A percentile compares a stretch with the other conserved stretches of the same genome.
These are phyloP conservation scores for Excoecaria cochinchinensis DNA, from an alignment of 345 rosid genomes.

Conservation along the genomic window DNA sequence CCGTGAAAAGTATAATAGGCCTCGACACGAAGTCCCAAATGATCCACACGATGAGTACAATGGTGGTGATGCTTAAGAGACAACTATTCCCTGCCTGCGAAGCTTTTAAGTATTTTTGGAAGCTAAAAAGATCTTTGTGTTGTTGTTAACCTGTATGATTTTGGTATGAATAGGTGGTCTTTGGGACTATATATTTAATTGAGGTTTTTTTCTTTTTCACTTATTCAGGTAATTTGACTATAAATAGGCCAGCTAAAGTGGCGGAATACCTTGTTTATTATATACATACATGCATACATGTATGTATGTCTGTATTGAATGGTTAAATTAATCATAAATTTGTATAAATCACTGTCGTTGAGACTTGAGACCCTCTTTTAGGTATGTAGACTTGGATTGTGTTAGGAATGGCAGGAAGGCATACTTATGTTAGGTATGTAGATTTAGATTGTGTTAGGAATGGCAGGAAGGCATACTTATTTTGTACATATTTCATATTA, in stretches of 20 bases:
- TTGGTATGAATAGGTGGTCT: not conserved
- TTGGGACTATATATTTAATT: not conserved
- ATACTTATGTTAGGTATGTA: too few species aligned
- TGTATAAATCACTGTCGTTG: too few species aligned
- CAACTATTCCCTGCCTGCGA: not conserved
- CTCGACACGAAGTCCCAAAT: slow-evolving; percentile 67
- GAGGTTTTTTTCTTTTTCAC: not conserved
- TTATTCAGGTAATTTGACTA: not conserved
- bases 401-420: too few species aligned
- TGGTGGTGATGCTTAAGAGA: slow-evolving; percentile 22
- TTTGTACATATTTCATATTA: too few species aligned
- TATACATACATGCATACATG: not conserved
- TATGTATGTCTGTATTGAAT: too few species aligned
- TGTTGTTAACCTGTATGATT: not conserved
- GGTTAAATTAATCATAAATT: too few species aligned
- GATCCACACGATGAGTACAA: slow-evolving; percentile 56
- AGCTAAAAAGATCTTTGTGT: not conserved
- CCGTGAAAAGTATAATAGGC: slow-evolving; percentile 73
- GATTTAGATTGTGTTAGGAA: too few species aligned
- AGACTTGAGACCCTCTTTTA: too few species aligned
- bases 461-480: too few species aligned
- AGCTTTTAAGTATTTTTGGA: not conserved
- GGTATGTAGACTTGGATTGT: too few species aligned
- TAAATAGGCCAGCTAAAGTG: not conserved
- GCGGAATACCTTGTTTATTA: not conserved